Evolutionary conservation across 2,329 filamentous ascomycete genomes (phyloP).

Genomic region (Zopfia rhizophila): DNA sequence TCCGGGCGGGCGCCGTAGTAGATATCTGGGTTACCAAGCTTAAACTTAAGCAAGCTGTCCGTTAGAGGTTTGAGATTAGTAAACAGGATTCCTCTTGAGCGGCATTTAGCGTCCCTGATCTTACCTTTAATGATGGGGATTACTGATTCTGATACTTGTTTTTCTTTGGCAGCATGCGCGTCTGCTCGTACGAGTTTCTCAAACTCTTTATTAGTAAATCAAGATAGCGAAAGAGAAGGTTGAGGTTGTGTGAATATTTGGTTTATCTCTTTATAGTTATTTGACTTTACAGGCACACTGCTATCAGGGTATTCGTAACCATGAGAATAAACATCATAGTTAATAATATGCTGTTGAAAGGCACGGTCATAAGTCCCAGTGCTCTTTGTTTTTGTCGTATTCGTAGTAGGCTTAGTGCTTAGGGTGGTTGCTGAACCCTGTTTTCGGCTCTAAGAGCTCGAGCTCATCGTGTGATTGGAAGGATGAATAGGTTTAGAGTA

Average conservation of each 20-base stretch:
- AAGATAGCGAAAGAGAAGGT: constrained; percentile 49
- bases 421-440: constrained; percentile 10
- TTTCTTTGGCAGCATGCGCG: neutral
- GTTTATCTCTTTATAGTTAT: constrained; percentile 40
- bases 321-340: constrained; percentile 27
- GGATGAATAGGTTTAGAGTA: constrained; percentile 23
- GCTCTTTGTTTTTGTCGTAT: constrained; percentile 28
- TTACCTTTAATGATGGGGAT: constrained; percentile 3
- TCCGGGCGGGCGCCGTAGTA: constrained; percentile 38
- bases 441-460: constrained; percentile 18
- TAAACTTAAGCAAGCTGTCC: constrained; percentile 12
- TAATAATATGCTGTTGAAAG: constrained; percentile 51
- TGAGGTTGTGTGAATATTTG: constrained; percentile 32
- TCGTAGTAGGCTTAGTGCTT: constrained; percentile 20
- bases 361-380: constrained; percentile 40
- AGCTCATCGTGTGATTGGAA: constrained; percentile 23
- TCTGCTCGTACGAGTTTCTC: constrained; percentile 31
- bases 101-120: constrained; percentile 27
- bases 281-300: constrained; percentile 29
- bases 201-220: constrained; percentile 41
- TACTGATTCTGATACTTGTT: neutral
- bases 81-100: constrained; percentile 25
- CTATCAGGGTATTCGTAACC: constrained; percentile 38
- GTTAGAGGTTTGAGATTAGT: constrained; percentile 13
- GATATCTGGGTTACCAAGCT: constrained; percentile 34